These are phyloP conservation scores for Artemisia annua DNA, from an alignment of 129 eudicot species.

Conservation along the genomic window DNA sequence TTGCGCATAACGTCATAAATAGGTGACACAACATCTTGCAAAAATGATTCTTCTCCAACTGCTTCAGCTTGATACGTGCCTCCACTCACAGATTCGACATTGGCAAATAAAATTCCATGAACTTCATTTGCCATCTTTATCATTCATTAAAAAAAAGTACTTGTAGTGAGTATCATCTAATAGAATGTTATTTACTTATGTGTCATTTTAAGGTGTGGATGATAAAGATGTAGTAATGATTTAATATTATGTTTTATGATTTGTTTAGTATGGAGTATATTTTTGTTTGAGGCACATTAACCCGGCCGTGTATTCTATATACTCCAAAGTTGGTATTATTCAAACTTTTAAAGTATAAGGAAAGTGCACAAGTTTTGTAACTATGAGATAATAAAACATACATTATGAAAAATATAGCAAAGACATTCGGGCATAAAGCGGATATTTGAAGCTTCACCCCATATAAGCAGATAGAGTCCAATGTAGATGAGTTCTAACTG, in stretches of 20 bases:
- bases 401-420: slow-evolving; percentile 95
- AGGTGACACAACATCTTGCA: slow-evolving; percentile 78
- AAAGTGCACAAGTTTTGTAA: not conserved
- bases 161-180: slow-evolving; percentile 23
- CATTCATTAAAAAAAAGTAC: slow-evolving; percentile 12
- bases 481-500: slow-evolving; percentile 89
- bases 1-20: slow-evolving; percentile 78
- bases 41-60: slow-evolving; percentile 73
- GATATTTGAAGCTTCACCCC: slow-evolving; percentile 99
- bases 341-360: slow-evolving; percentile 11
- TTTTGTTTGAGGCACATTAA: slow-evolving; percentile 10
- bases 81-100: slow-evolving; percentile 73
- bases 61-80: slow-evolving; percentile 62
- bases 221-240: slow-evolving; percentile 16
- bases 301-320: too few relatives aligned
- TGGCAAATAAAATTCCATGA: slow-evolving; percentile 71
- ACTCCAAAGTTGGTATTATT: not conserved
- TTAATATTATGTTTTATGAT: slow-evolving; percentile 2
- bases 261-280: not conserved
- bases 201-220: not conserved
- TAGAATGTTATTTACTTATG: not conserved
- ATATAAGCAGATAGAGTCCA: slow-evolving; percentile 96
- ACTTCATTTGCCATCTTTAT: slow-evolving; percentile 81
- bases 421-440: slow-evolving; percentile 99
- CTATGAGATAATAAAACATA: slow-evolving; percentile 37